Evolutionary conservation across 305 asterid species (phyloP).

Genomic region (Vinca major): DNA sequence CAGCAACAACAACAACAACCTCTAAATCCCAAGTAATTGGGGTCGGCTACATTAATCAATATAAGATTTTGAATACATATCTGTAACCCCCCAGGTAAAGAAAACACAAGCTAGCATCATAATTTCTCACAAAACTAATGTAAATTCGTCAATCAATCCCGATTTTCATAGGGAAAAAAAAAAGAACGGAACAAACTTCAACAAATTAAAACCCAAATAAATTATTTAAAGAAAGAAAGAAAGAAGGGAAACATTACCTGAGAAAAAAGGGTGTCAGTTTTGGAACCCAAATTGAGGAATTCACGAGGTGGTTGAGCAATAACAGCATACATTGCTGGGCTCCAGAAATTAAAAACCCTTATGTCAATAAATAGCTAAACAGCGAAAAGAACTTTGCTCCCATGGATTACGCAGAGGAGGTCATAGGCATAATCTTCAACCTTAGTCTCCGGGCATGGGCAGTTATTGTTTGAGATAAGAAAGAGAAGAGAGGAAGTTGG

Average conservation of each 20-base stretch:
- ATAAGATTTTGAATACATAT: not conserved
- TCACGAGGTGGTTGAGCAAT: constrained; percentile 21
- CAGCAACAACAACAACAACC: too few relatives aligned
- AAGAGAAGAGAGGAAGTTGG: too few relatives aligned
- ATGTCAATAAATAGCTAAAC: too few relatives aligned
- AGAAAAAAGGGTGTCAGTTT: constrained; percentile 8
- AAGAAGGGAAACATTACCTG: constrained; percentile 7
- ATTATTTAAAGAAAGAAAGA: not conserved
- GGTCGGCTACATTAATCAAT: not conserved
- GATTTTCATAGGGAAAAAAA: not conserved
- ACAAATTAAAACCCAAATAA: not conserved
- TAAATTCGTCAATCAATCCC: not conserved
- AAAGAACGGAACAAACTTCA: not conserved
- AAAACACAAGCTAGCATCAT: not conserved
- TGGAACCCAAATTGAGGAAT: constrained; percentile 11
- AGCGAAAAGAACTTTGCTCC: too few relatives aligned
- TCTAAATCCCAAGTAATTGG: not conserved
- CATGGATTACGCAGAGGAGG: too few relatives aligned
- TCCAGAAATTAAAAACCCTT: not conserved
- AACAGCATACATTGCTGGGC: constrained; percentile 13
- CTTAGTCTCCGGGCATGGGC: too few relatives aligned
- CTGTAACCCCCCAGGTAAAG: not conserved
- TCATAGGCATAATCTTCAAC: too few relatives aligned
- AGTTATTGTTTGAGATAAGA: too few relatives aligned
- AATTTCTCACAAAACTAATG: not conserved